These are phyloP conservation scores for Alloteropsis angusta DNA, from an alignment of 202 grass and related monocot species.

Conservation along the genomic window DNA sequence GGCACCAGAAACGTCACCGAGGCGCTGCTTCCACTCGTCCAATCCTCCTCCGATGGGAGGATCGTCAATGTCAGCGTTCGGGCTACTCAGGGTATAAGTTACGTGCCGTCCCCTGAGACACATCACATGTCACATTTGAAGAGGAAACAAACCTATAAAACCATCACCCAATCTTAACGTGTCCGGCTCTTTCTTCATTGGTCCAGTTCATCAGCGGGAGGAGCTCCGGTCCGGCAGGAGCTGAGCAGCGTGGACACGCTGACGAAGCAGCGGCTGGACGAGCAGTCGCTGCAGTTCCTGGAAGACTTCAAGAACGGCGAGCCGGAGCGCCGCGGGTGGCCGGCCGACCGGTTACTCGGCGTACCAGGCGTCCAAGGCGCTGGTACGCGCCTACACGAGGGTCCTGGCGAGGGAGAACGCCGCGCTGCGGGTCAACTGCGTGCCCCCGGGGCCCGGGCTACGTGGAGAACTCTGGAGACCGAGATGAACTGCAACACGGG, in stretches of 20 bases:
- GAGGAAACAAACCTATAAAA: not conserved
- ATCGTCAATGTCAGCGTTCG: slow-evolving; percentile 31
- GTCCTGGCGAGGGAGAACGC: slow-evolving; percentile 18
- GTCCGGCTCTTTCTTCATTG: not conserved
- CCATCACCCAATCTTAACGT: not conserved
- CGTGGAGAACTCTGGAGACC: too few species aligned
- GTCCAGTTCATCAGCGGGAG: not conserved
- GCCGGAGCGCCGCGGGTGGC: slow-evolving; percentile 24
- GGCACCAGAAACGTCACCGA: slow-evolving; percentile 40
- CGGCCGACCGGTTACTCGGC: not conserved
- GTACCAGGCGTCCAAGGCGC: slow-evolving; percentile 42
- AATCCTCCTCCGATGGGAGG: slow-evolving; percentile 25
- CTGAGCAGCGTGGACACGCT: slow-evolving; percentile 9
- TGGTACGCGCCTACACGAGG: slow-evolving; percentile 45
- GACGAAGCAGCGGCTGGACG: slow-evolving; percentile 29
- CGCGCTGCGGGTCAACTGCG: slow-evolving; percentile 29
- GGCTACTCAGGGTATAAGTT: slow-evolving; percentile 5
- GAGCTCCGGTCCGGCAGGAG: slow-evolving; percentile 25
- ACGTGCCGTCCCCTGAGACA: not conserved
- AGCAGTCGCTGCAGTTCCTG: slow-evolving; percentile 15
- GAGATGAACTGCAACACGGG: slow-evolving; percentile 33
- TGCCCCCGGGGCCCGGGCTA: slow-evolving; percentile 47
- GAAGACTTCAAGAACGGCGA: slow-evolving; percentile 3
- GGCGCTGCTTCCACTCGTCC: slow-evolving; percentile 37
- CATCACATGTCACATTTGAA: not conserved